Evolutionary conservation across 1,139 yeast genomes (phyloP).

Genomic region (Candida neerlandica): DNA sequence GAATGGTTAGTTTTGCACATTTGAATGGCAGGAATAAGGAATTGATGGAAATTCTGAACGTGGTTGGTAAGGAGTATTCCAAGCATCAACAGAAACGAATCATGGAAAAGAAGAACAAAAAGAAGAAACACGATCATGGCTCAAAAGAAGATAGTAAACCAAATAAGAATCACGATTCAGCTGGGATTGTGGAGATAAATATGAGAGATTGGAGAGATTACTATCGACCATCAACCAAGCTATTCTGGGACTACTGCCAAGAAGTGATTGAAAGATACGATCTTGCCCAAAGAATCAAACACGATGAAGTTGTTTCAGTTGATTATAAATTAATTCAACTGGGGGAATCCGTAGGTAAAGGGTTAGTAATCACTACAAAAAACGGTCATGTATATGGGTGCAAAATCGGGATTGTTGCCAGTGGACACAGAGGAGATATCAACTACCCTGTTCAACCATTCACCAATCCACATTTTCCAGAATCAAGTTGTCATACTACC

Average conservation of each 20-base stretch:
- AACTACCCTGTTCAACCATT: constrained; percentile 38
- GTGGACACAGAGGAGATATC: constrained; percentile 44
- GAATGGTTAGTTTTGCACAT: constrained; percentile 45
- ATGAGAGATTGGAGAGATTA: constrained; percentile 52
- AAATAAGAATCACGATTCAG: constrained; percentile 34
- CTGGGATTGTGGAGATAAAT: constrained; percentile 43
- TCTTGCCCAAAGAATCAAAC: constrained; percentile 30
- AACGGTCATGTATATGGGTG: constrained; percentile 34
- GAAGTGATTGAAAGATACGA: constrained; percentile 37
- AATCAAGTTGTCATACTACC: constrained; percentile 46
- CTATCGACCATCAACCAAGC: constrained; percentile 45
- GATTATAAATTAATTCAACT: constrained; percentile 31
- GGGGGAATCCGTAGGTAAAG: constrained; percentile 30
- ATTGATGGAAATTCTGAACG: constrained; percentile 46
- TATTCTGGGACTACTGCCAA: constrained; percentile 44
- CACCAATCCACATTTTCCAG: constrained; percentile 22
- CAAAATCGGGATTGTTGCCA: constrained; percentile 40
- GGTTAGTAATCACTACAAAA: constrained; percentile 31
- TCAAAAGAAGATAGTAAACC: neutral
- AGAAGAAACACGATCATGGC: constrained; percentile 1
- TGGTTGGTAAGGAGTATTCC: constrained; percentile 49
- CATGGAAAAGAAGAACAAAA: constrained; percentile 20
- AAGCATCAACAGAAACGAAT: constrained; percentile 45
- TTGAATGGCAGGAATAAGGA: constrained; percentile 33
- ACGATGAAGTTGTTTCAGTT: constrained; percentile 38